phyloP scores from a whole-genome alignment of 2,329 filamentous ascomycete genomes.

The Sporothrix brasiliensis region DNA sequence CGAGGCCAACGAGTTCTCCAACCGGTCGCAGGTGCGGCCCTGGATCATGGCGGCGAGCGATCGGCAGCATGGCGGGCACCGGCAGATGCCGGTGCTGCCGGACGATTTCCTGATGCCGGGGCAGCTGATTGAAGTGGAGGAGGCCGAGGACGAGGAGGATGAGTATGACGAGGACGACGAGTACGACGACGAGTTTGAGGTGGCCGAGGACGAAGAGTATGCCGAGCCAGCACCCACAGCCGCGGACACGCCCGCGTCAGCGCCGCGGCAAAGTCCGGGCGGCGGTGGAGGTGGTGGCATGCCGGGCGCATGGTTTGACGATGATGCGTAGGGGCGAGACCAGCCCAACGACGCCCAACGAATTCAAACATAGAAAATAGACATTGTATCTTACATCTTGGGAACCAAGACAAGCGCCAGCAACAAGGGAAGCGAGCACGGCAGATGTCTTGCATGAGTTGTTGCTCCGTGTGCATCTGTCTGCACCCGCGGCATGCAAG shows the following conservation, averaged over 20 bases:
- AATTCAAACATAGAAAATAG: background rate
- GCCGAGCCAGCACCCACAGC: constrained; percentile 2
- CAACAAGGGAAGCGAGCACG: background rate
- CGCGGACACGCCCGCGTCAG: background rate
- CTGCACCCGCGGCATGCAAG: background rate
- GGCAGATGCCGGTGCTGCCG: background rate
- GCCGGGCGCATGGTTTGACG: constrained; percentile 34
- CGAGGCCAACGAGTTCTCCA: constrained; percentile 56
- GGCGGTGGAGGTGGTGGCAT: constrained; percentile 7
- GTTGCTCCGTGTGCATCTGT: too few species aligned
- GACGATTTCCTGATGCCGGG: constrained; percentile 23
- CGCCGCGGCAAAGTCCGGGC: background rate
- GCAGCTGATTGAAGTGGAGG: constrained; percentile 4
- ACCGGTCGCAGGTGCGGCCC: constrained; percentile 48
- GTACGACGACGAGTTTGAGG: background rate
- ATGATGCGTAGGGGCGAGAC: constrained; percentile 26
- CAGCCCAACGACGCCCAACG: background rate
- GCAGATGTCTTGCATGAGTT: constrained; percentile 1
- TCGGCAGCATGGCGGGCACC: constrained; percentile 21
- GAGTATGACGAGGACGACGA: background rate
- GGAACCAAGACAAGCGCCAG: too few species aligned
- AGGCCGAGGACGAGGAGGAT: background rate
- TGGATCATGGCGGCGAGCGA: constrained; percentile 44
- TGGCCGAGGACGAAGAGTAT: constrained; percentile 1
- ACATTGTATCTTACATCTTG: background rate